A percentile compares a stretch with the other conserved stretches of the same genome.
Conservation (phyloP, 306 rosid genomes). For the Chamaecrista fasciculata region DNA sequence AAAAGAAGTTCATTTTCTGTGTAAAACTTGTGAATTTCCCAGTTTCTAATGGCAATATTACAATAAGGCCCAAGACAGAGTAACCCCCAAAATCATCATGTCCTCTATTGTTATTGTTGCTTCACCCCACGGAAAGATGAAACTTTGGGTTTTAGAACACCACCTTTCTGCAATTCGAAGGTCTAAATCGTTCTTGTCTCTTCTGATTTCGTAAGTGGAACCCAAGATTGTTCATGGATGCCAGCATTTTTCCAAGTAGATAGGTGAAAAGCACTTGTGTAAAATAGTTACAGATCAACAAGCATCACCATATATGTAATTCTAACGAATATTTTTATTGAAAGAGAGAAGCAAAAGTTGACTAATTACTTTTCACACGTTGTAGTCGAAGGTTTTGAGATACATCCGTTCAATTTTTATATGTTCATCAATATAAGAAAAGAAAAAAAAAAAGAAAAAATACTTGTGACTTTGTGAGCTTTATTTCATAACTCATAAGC, state of each 20-base stretch:
- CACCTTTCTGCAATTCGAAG: background rate
- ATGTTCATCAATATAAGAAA: too few relatives aligned
- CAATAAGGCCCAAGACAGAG: background rate
- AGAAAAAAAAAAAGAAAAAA: too few relatives aligned
- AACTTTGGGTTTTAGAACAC: background rate
- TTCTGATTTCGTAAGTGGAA: background rate
- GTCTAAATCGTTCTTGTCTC: background rate
- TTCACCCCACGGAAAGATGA: background rate
- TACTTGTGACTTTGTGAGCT: too few relatives aligned
- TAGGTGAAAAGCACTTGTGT: too few relatives aligned
- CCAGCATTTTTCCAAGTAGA: background rate
- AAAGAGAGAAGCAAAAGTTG: too few relatives aligned
- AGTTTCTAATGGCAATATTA: background rate
- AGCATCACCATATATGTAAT: too few relatives aligned
- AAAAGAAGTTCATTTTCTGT: background rate
- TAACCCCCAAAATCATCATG: background rate
- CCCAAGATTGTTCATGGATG: background rate
- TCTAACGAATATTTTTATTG: too few relatives aligned
- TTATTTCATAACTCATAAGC: too few relatives aligned
- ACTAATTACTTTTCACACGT: too few relatives aligned
- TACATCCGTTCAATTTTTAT: too few relatives aligned
- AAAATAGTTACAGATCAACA: too few relatives aligned
- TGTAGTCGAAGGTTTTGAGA: too few relatives aligned
- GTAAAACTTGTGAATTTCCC: background rate
- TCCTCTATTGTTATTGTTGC: background rate